Conservation (phyloP, 192 early-diverging fungal genomes). For the Phlyctochytrium bullatum region DNA sequence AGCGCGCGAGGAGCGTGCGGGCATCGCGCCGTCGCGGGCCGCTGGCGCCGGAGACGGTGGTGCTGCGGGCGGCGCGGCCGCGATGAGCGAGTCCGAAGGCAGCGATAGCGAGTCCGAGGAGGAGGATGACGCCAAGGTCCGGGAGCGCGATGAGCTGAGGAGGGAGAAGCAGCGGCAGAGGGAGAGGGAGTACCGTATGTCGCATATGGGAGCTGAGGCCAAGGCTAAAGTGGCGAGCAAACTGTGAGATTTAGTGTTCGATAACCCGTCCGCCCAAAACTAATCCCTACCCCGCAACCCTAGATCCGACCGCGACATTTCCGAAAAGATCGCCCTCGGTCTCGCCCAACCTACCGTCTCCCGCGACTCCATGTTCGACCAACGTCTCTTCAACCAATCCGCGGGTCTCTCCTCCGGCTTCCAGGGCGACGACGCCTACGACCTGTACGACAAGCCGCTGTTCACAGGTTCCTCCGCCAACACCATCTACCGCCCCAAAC, state of each 20-base stretch:
- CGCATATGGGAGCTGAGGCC: slow-evolving; percentile 83
- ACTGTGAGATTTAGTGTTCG: slow-evolving; percentile 39
- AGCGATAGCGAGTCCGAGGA: slow-evolving; percentile 51
- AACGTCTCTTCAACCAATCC: slow-evolving; percentile 90
- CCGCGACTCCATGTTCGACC: slow-evolving; percentile 91
- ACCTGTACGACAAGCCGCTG: slow-evolving; percentile 94
- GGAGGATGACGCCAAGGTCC: slow-evolving; percentile 59
- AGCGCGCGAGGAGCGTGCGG: slow-evolving; percentile 86
- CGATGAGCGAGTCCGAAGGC: slow-evolving; percentile 28
- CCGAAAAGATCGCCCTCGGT: slow-evolving; percentile 97
- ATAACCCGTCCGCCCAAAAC: too few species aligned
- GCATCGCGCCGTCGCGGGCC: slow-evolving; percentile 33
- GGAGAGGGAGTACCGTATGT: slow-evolving; percentile 82
- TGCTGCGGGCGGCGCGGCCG: slow-evolving; percentile 11
- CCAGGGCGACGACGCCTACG: slow-evolving; percentile 88
- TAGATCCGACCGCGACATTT: slow-evolving; percentile 88
- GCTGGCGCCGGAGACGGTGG: slow-evolving; percentile 17
- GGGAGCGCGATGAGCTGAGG: slow-evolving; percentile 85
- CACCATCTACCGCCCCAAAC: slow-evolving; percentile 80
- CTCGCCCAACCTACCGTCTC: slow-evolving; percentile 86
- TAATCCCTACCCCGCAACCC: too few species aligned
- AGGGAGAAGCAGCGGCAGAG: slow-evolving; percentile 79
- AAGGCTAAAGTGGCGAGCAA: slow-evolving; percentile 76
- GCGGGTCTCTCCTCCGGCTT: slow-evolving; percentile 84
- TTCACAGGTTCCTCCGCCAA: slow-evolving; percentile 65